Evolutionary conservation across 2,329 filamentous ascomycete genomes (phyloP), one percentile per base, ranked within the genome.

Genomic region (Aspergillus novofumigatus): DNA sequence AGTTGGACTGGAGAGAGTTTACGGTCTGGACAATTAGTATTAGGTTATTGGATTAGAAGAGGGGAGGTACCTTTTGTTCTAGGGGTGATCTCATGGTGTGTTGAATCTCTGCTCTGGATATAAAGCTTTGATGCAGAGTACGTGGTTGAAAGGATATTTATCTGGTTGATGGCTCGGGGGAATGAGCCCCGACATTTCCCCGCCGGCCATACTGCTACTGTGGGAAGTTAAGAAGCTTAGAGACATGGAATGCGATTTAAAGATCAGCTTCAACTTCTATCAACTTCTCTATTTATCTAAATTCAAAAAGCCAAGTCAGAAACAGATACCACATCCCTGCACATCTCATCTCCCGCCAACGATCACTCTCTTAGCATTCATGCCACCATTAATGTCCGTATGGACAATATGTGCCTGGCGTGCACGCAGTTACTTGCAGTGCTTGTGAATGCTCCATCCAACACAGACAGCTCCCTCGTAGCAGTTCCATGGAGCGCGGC

Each of bases 1-100:
- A 61, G 50, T 55, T 56, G 5, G 54, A 49, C 48, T 61, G 57
- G 29, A 61, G 59, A 6, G 44, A 17, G 14, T 61, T 54, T 49
- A 59, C 59, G 8, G 48, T 57, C 59, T 61, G 29, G 14, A 1
- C 6, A 23, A 77, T 61, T 63, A 38, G 32, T 38, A 38, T 32
- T 7, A 17, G 14, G 14, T 17, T 38, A 1, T 17, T 38, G 14
- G 32, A 3, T 38, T 38, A 17, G 32, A 17, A 35, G 32, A 14
- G 32, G 32, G 14, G 11, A 38, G 14, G 14, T 1, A 38, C 32
- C 32, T 38, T 38, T 17, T n/a, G 32, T 38, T 38, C 14, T 7
- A 1, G 5, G 4, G 32, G 5, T 7, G 32, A 17, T 14, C 7
- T 17, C 32, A 38, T 35, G 2, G 6, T 35, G 11, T 5, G 5